Base-by-base conservation (phyloP, 441 rosid species). In the Populus hybrid region DNA sequence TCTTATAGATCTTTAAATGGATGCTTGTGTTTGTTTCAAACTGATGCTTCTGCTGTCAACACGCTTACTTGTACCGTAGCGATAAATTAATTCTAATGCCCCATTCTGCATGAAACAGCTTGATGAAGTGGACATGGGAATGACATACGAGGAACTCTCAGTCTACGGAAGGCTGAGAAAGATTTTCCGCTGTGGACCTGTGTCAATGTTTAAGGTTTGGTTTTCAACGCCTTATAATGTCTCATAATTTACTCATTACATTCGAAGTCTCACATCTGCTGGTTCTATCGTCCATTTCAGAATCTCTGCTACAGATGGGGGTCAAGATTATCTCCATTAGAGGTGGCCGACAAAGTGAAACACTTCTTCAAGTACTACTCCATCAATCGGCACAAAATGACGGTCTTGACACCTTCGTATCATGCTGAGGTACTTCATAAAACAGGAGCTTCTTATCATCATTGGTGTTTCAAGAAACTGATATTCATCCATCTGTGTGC, bases 51-150 rank as follows among this genome's bases (percentile, higher is more conserved):
- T 57, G 63, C 21, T n/a, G 21, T n/a, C 23, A 61, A 21, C 11
- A 9, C 10, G 6, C 24, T 21, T 18, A 10, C 11, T 28, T 46
- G 6, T 40, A 59, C 26, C 20, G 16, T 7, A 70, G 68, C 38
- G 10, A 38, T 70, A 38, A 36, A 5, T 20, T 12, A 46, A 8
- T 50, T 76, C 70, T 59, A 6, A 75, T 61, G 36, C 61, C 57
- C 10, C 36, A 14, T 74, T 72, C 67, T 84, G 50, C 78, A 42
- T 82, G 79, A 70, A 72, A 84, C 93, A 94, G 99, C 92, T 96
- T 64, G 99, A 96, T 86, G 99, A 96, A 84, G 98, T 92, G 6
- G 98, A 96, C 85, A 96, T 96, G 98, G 98, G 98, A 82, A 94
- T 96, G 97, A 96, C 99, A 36, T 94, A 96, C 14, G 99, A 92